Evolutionary conservation across 2,329 filamentous ascomycete species (phyloP).

Genomic region (Pseudogymnoascus pannorum): DNA sequence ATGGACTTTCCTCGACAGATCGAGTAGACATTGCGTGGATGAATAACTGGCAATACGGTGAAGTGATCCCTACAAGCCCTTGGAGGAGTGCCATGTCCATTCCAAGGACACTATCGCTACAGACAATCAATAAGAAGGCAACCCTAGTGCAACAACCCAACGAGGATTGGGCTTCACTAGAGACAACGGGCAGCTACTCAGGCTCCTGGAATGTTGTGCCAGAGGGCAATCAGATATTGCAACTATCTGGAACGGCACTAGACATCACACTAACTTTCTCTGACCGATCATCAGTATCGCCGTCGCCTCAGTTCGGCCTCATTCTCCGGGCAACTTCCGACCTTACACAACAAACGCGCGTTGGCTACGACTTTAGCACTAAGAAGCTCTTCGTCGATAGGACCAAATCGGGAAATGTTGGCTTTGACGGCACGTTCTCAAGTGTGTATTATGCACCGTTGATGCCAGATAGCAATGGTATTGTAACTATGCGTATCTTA

Average conservation of each 20-base stretch:
- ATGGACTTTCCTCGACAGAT: conserved; percentile 33
- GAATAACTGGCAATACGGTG: no score
- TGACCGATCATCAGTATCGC: neutral
- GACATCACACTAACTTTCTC: neutral
- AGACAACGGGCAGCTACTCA: neutral
- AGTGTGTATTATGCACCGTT: neutral
- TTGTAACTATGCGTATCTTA: neutral
- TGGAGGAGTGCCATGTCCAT: no score
- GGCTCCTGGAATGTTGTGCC: neutral
- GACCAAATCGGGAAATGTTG: conserved; percentile 4
- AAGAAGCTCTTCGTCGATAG: neutral
- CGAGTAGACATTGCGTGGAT: no score
- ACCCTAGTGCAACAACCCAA: neutral
- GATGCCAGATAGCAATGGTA: neutral
- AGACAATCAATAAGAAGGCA: no score
- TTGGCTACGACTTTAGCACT: conserved; percentile 8
- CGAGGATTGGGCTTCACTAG: neutral
- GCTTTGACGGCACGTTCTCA: neutral
- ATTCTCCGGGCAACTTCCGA: conserved; percentile 7
- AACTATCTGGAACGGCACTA: neutral
- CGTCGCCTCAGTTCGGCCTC: neutral
- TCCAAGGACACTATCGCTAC: no score
- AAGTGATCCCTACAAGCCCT: no score
- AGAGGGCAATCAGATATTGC: neutral
- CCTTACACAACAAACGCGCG: neutral